Percentiles rank a stretch among this genome's conserved stretches.
These are phyloP conservation scores for Botrytis cinerea DNA, from an alignment of 2,329 filamentous ascomycete genomes.

Conservation along the genomic window DNA sequence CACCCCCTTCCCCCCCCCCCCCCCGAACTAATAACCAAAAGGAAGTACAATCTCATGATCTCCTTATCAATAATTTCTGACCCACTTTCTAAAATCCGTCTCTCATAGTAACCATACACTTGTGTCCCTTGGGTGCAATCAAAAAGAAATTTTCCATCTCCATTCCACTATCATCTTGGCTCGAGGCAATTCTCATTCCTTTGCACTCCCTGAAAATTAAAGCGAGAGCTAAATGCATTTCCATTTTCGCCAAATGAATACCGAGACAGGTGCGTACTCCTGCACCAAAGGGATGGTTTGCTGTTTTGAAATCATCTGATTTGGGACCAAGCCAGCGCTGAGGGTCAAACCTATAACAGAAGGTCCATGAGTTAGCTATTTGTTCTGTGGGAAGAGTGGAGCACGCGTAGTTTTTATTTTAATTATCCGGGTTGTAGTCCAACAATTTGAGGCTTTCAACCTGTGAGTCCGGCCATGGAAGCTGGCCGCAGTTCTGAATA, in stretches of 20 bases:
- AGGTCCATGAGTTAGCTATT: not conserved
- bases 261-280: conserved; percentile 1
- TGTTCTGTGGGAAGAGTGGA: not conserved
- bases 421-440: too few relatives aligned
- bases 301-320: not conserved
- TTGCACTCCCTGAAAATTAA: not conserved
- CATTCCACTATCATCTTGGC: not conserved
- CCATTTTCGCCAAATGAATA: conserved; percentile 8
- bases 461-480: too few relatives aligned
- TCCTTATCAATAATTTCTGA: fast-evolving
- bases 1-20: too few relatives aligned
- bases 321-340: not conserved
- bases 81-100: not conserved
- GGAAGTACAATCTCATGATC: not conserved
- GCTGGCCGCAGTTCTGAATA: too few relatives aligned
- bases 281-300: not conserved
- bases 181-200: not conserved
- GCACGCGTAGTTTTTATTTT: too few relatives aligned
- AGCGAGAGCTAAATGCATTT: not conserved
- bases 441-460: too few relatives aligned
- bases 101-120: conserved; percentile 7
- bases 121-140: not conserved
- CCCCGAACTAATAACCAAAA: not conserved
- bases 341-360: not conserved
- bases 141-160: not conserved